These are phyloP conservation scores for Cryptosporidium ryanae DNA, from an alignment of 169 alveolate species.

Conservation along the genomic window DNA sequence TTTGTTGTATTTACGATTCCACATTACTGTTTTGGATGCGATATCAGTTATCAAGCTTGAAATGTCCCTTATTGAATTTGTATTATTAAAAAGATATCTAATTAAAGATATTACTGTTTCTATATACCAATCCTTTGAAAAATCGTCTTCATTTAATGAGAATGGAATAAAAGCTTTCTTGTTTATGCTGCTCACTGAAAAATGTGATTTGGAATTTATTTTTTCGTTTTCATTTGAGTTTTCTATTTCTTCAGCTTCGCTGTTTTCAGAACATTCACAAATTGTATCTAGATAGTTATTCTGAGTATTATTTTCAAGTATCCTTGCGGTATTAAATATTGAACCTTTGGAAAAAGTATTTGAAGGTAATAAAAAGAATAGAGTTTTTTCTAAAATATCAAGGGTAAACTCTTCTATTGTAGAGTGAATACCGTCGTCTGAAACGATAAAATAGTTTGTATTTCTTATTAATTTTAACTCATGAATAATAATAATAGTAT, in stretches of 20 bases:
- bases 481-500: conserved; percentile 4
- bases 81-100: conserved; percentile 30
- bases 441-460: background rate
- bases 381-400: conserved; percentile 25
- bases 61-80: conserved; percentile 16
- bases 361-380: conserved; percentile 56
- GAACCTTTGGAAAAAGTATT: conserved; percentile 53
- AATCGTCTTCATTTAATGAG: conserved; percentile 18
- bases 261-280: conserved; percentile 10
- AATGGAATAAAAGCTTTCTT: background rate
- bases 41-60: conserved; percentile 57
- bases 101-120: conserved; percentile 27
- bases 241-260: conserved; percentile 66
- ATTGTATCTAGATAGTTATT: background rate
- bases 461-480: background rate
- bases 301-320: background rate
- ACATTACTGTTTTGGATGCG: conserved; percentile 53
- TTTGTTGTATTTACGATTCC: conserved; percentile 41
- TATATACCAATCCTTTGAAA: conserved; percentile 51
- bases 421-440: background rate
- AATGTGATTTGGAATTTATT: background rate
- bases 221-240: conserved; percentile 11
- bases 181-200: background rate
- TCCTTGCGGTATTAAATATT: conserved; percentile 1
- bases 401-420: conserved; percentile 8